Evolutionary conservation across 768 basidiomycete genomes (phyloP).

Genomic region (Podaxis carcinomalis): DNA sequence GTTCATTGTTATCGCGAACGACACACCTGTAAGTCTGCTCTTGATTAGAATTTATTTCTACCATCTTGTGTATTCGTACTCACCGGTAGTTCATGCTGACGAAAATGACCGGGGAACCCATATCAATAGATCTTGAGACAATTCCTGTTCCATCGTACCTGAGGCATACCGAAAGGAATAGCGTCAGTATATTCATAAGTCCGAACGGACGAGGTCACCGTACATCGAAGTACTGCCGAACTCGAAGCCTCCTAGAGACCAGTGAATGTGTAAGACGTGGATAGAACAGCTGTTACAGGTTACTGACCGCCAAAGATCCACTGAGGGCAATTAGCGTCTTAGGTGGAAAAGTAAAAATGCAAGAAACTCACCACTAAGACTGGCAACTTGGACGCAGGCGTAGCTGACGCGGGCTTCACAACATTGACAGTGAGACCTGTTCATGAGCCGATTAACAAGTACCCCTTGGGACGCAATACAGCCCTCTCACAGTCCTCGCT

Average conservation of each 20-base stretch:
- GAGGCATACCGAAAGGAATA: neutral
- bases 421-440: constrained; percentile 52
- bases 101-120: constrained; percentile 43
- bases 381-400: constrained; percentile 40
- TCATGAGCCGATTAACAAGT: neutral
- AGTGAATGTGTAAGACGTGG: neutral
- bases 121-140: constrained; percentile 38
- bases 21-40: constrained; percentile 14
- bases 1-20: neutral
- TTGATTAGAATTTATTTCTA: neutral
- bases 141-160: constrained; percentile 42
- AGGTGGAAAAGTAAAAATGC: neutral
- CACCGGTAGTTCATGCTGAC: constrained; percentile 53
- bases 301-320: constrained; percentile 47
- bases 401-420: constrained; percentile 37
- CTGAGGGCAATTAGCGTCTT: constrained; percentile 18
- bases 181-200: neutral
- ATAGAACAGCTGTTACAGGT: neutral
- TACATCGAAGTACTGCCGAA: constrained; percentile 33
- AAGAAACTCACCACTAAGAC: constrained; percentile 39
- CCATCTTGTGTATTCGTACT: neutral
- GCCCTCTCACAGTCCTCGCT: constrained; percentile 42
- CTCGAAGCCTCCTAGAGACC: constrained; percentile 35
- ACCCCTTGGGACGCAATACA: neutral
- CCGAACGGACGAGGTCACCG: constrained; percentile 6